Evolutionary conservation across 1,284 basidiomycete genomes (phyloP).

Genomic region (Puccinia sorghi): DNA sequence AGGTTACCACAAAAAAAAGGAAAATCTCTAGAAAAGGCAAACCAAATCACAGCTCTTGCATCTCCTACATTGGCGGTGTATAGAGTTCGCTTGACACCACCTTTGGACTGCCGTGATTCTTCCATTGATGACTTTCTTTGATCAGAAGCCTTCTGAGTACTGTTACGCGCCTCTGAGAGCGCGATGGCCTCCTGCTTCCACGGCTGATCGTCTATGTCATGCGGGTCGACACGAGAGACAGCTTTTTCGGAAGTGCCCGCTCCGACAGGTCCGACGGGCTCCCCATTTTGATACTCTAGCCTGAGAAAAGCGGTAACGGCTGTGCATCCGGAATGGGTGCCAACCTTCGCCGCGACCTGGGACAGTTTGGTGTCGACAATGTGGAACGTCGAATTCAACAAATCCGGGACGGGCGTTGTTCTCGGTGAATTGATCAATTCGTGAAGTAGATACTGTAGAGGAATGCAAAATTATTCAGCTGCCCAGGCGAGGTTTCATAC

Average conservation of each 20-base stretch:
- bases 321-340: constrained; percentile 94
- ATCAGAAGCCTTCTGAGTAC: constrained; percentile 54
- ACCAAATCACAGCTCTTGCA: constrained; percentile 80
- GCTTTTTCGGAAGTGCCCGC: constrained; percentile 35
- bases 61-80: constrained; percentile 98
- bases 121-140: constrained; percentile 50
- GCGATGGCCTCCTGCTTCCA: constrained; percentile 30
- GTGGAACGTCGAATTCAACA: constrained; percentile 91
- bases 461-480: not conserved
- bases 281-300: constrained; percentile 70
- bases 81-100: constrained; percentile 70
- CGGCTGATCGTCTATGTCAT: constrained; percentile 18
- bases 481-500: not conserved
- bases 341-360: constrained; percentile 77
- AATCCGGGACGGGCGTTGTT: constrained; percentile 73
- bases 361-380: constrained; percentile 81
- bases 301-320: constrained; percentile 96
- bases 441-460: constrained; percentile 64
- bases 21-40: constrained; percentile 40
- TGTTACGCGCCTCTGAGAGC: constrained; percentile 44
- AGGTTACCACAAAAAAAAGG: constrained; percentile 1
- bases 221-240: constrained; percentile 6
- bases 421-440: constrained; percentile 59
- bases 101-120: constrained; percentile 53
- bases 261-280: constrained; percentile 57